phyloP scores from a whole-genome alignment of 2,329 filamentous ascomycete genomes.

The Aureobasidium sp. region DNA sequence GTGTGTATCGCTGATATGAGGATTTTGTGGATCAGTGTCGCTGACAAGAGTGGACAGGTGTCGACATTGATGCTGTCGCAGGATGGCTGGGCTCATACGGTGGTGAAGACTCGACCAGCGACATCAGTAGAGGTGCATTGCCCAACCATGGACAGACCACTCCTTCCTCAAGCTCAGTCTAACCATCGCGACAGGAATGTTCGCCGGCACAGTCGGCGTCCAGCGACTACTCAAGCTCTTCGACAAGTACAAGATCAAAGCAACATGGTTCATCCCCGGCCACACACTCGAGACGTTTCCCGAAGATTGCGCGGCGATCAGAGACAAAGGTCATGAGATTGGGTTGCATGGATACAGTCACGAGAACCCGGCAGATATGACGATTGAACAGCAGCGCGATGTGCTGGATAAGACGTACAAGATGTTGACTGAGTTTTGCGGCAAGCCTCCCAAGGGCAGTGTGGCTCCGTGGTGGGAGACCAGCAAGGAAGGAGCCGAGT shows the following conservation, averaged over 20 bases:
- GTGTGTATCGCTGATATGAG: neutral
- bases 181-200: constrained; percentile 36
- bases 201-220: constrained; percentile 56
- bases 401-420: constrained; percentile 64
- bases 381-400: constrained; percentile 61
- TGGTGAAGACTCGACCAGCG: constrained; percentile 60
- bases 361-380: constrained; percentile 64
- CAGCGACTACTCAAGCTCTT: constrained; percentile 60
- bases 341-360: constrained; percentile 61
- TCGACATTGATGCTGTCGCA: constrained; percentile 61
- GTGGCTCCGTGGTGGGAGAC: constrained; percentile 68
- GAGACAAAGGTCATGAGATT: constrained; percentile 55
- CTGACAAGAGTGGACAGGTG: neutral
- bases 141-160: neutral
- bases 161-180: neutral
- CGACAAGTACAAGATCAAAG: constrained; percentile 60
- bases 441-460: constrained; percentile 60
- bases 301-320: constrained; percentile 50
- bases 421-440: constrained; percentile 57
- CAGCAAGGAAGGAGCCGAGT: constrained; percentile 54
- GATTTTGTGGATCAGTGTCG: neutral
- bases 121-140: constrained; percentile 51
- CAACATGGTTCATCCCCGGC: constrained; percentile 55
- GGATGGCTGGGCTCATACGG: constrained; percentile 69
- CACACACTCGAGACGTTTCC: constrained; percentile 56